phyloP scores from a whole-genome alignment of 495 filamentous ascomycete genomes.

The Tricharina praecox region DNA sequence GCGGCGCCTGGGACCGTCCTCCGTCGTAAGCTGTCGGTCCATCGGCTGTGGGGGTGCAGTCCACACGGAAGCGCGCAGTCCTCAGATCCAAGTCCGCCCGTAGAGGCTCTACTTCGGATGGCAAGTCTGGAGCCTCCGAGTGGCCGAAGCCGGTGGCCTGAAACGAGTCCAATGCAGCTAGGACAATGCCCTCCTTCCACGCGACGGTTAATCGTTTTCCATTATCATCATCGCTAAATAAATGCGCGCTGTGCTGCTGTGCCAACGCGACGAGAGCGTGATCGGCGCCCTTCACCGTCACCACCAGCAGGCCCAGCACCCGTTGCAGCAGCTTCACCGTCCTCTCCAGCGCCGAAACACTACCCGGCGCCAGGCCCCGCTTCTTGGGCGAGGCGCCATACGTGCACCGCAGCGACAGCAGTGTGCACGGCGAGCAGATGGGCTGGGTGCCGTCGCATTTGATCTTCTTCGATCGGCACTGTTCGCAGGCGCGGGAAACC shows the following conservation, averaged over 20 bases:
- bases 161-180: constrained; percentile 8
- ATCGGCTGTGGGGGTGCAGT: too few relatives aligned
- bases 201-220: constrained; percentile 4
- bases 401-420: constrained; percentile 43
- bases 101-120: too few relatives aligned
- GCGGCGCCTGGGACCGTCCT: too few relatives aligned
- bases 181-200: constrained; percentile 13
- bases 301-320: constrained; percentile 30
- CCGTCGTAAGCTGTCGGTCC: too few relatives aligned
- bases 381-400: constrained; percentile 58
- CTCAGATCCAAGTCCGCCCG: too few relatives aligned
- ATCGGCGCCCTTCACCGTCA: constrained; percentile 27
- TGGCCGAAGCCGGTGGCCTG: too few relatives aligned
- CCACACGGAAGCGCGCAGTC: too few relatives aligned
- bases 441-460: constrained; percentile 51
- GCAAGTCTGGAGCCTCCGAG: too few relatives aligned
- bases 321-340: constrained; percentile 15
- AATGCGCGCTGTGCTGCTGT: neutral
- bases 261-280: constrained; percentile 16
- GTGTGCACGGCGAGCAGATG: constrained; percentile 44
- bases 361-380: constrained; percentile 48
- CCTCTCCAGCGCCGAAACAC: constrained; percentile 44
- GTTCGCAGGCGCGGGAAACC: constrained; percentile 52
- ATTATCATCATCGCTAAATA: constrained; percentile 11
- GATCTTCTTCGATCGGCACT: constrained; percentile 47